Percentiles rank a stretch among this genome's conserved stretches.
These are phyloP conservation scores for Saturnispora sanitii DNA, from an alignment of 805 yeast genomes.

Conservation along the genomic window DNA sequence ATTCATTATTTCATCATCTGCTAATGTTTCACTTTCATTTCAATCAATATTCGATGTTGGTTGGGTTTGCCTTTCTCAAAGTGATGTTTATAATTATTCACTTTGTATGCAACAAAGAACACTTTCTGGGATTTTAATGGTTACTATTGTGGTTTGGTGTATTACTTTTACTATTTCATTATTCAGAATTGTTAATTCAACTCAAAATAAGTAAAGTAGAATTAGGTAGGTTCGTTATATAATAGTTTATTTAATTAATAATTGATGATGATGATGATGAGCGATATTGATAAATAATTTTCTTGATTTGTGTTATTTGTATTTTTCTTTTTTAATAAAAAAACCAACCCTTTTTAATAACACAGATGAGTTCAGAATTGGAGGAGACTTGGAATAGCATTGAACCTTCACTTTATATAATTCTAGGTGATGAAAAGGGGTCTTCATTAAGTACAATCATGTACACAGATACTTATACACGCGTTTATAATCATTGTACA, in stretches of 20 bases:
- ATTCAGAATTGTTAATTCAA: constrained; percentile 61
- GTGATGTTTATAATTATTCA: constrained; percentile 20
- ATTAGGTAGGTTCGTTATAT: no score
- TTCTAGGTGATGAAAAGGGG: constrained; percentile 55
- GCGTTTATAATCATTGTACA: constrained; percentile 87
- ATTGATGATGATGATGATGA: not conserved
- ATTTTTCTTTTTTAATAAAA: not conserved
- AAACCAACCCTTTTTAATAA: no score
- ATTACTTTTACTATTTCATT: constrained; percentile 76
- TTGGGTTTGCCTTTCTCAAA: constrained; percentile 59
- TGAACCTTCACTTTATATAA: constrained; percentile 64
- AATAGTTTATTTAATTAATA: no score
- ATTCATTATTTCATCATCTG: constrained; percentile 81
- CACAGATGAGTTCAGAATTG: constrained; percentile 12
- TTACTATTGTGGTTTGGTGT: constrained; percentile 75
- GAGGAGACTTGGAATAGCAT: constrained; percentile 60
- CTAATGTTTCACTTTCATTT: constrained; percentile 78
- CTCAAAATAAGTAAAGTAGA: not conserved
- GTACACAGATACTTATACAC: constrained; percentile 88
- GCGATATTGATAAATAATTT: not conserved
- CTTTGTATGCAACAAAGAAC: constrained; percentile 76
- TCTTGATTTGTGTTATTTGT: not conserved
- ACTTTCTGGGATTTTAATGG: constrained; percentile 66
- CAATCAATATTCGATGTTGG: constrained; percentile 68
- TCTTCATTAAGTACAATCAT: constrained; percentile 57